Evolutionary conservation across 257 asterid species (phyloP).

Genomic region (Perilla frutescens): DNA sequence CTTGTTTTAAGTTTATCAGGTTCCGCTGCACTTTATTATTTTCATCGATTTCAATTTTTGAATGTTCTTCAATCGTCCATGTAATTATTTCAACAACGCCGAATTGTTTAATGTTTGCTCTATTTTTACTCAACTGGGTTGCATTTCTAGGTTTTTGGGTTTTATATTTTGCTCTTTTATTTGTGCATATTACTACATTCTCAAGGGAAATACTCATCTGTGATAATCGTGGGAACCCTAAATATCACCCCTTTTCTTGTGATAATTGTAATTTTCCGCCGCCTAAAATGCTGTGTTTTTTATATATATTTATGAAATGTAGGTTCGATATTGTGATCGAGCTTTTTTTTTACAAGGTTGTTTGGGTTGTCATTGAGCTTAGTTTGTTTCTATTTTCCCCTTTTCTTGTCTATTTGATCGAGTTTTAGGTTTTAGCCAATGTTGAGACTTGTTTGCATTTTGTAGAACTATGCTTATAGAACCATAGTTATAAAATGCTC

Average conservation of each 20-base stretch:
- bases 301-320: too few species aligned
- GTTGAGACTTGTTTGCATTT: not conserved
- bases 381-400: too few species aligned
- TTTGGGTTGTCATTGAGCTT: too few species aligned
- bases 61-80: conserved; percentile 11
- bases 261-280: not conserved
- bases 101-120: conserved; percentile 5
- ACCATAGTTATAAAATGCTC: not conserved
- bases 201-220: not conserved
- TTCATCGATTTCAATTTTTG: not conserved
- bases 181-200: not conserved
- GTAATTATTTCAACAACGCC: not conserved
- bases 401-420: not conserved
- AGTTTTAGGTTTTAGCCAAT: not conserved
- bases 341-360: too few species aligned
- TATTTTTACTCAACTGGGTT: not conserved
- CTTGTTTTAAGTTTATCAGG: conserved; percentile 31
- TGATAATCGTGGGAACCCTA: conserved; percentile 17
- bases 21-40: not conserved
- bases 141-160: not conserved
- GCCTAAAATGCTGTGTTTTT: not conserved
- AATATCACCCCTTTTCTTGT: not conserved
- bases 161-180: not conserved
- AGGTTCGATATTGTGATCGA: too few species aligned
- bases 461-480: not conserved